Base-by-base conservation (phyloP, 2,329 filamentous ascomycete genomes). In the Alternaria consortialis region DNA sequence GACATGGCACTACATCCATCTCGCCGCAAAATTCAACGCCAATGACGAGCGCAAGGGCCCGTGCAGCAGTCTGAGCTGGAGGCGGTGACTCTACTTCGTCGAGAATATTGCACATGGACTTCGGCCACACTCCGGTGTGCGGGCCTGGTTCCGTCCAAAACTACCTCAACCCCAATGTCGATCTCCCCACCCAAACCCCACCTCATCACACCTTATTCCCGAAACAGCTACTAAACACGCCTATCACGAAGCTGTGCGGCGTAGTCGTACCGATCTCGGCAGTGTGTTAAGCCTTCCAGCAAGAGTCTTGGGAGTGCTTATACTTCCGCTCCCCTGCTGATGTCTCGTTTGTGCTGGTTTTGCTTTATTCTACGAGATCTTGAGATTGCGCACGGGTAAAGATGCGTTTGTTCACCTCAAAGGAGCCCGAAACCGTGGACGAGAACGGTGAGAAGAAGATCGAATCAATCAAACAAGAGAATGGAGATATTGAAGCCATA, bases 401-500 rank as follows among this genome's bases (percentile, higher is more conserved):
- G 7, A 58, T 58, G 50, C 15, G 32, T 12, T 29, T 47, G 3
- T 39, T 46, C 4, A 39, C 40, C 3, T 39, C n/a, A 4, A 47
- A 54, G 40, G 34, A 43, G 13, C 17, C 13, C 11, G 34, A 42
- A n/a, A 20, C 8, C 3, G 8, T 17, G 11, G 34, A 12, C 1
- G 17, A 17, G 23, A 13, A 56, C 8, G 53, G 56, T 5, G 47
- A 43, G 13, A 48, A 50, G 17, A 48, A 50, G 11, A 17, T 29
- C 3, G 52, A 48, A 2, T 37, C 31, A 6, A 36, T 43, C 20
- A 34, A 53, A 47, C 36, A 48, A 40, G 56, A 61, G 15, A 50
- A 56, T 7, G 46, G 34, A 12, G 39, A 60, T 39, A 42, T 57
- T 11, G 69, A 69, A 51, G 36, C 55, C 11, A 56, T 47, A 23